Base-by-base conservation (phyloP, 2,329 filamentous ascomycete species). In the Calonectria pseudoreteaudii region DNA sequence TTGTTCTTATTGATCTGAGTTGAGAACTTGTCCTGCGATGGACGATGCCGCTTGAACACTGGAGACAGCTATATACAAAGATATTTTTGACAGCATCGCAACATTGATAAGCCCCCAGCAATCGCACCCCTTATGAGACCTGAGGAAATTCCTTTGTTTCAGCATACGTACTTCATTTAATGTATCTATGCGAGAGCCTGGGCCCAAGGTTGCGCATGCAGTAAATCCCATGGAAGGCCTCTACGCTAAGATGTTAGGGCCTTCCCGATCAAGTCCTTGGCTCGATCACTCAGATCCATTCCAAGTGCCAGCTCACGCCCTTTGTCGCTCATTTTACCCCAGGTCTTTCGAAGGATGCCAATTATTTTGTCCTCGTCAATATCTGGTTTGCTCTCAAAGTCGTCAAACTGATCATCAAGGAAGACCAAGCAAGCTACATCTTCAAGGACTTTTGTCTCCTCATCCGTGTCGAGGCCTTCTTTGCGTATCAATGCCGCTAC, bases 341-440 rank as follows among this genome's bases (percentile, higher is more conserved):
- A 95, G 18, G 93, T 94, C 89, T 95, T 95, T 78, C 86, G 86
- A 82, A 95, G 82, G 76, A 95, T 94, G 23, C 85, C 86, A 26
- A 96, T 82, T 73, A 95, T 91, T 88, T 97, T 97, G 66, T 92
- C 93, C 85, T 96, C 94, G 80, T 95, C 93, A 20, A 89, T 82
- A 68, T 92, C 89, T 34, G 90, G 89, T 81, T 89, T 88, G 77
- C 83, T 88, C 87, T 95, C 93, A 84, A 97, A 98, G 66, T 90
- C 91, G 80, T 96, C 95, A 76, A 97, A 94, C 82, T 97, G 94
- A 82, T 96, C 94, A 82, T 97, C 95, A 77, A 98, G 85, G 82
- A 98, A 98, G 34, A 97, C 95, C 70, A 98, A 85, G 82, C 95
- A 97, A 4, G 95, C 95, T 58, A 95, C 94, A 85, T 97, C 95